phyloP scores from a whole-genome alignment of 2,329 filamentous ascomycete genomes.

The Cordyceps militaris region DNA sequence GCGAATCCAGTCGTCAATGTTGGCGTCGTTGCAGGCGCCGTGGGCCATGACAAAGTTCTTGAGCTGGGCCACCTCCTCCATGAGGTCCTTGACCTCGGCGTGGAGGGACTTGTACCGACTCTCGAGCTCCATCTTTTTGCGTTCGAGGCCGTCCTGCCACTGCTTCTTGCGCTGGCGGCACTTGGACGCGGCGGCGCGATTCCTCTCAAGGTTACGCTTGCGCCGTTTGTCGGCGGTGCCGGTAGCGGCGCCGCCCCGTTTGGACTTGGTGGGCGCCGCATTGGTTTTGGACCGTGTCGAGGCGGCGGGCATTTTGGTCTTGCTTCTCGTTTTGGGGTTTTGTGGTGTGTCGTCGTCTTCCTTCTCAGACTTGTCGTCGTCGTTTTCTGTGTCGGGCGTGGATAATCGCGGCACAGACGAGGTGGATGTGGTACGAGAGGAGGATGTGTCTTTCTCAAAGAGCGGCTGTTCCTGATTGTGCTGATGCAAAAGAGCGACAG shows the following conservation, averaged over 20 bases:
- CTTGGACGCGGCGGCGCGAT: constrained; percentile 66
- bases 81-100: constrained; percentile 34
- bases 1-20: constrained; percentile 48
- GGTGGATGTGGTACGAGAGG: constrained; percentile 8
- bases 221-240: constrained; percentile 25
- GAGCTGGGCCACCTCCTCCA: constrained; percentile 39
- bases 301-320: constrained; percentile 7
- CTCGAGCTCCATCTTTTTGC: constrained; percentile 38
- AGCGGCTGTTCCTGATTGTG: background rate
- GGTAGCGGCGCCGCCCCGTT: background rate
- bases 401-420: background rate
- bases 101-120: constrained; percentile 35
- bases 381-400: constrained; percentile 1
- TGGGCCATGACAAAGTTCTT: constrained; percentile 47
- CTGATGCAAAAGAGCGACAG: background rate
- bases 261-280: background rate
- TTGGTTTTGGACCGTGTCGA: constrained; percentile 15
- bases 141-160: constrained; percentile 44
- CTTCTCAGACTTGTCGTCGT: background rate
- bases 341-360: background rate
- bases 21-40: constrained; percentile 43
- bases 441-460: constrained; percentile 4
- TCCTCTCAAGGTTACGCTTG: constrained; percentile 57
- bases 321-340: background rate
- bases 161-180: constrained; percentile 62